Conservation (phyloP, 208 protist genomes). For the Zelonia costaricensis region DNA sequence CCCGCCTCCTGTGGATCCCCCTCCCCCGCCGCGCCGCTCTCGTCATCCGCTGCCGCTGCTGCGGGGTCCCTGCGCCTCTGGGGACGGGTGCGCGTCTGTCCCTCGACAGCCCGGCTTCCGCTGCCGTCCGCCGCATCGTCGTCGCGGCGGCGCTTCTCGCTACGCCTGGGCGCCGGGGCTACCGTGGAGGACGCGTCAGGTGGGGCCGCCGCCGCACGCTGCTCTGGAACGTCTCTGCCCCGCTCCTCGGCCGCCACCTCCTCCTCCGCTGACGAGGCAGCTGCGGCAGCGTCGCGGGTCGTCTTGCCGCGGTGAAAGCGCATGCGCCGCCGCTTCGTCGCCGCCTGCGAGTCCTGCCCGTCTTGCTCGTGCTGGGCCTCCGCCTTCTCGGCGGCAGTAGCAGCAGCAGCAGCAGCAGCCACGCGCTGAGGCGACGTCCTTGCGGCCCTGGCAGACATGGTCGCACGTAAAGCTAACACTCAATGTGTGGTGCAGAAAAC, state of each 20-base stretch:
- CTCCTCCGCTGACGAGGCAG: background rate
- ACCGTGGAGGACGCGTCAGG: background rate
- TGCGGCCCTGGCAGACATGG: too few species aligned
- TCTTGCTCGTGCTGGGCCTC: too few species aligned
- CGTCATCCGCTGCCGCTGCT: too few species aligned
- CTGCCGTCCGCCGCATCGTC: background rate
- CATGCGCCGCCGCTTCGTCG: conserved; percentile 40
- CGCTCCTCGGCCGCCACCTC: conserved; percentile 10
- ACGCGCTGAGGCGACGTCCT: too few species aligned
- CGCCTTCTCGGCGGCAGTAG: background rate
- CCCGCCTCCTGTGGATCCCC: too few species aligned
- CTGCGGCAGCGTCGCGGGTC: conserved; percentile 22
- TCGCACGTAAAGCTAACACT: too few species aligned
- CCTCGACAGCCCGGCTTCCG: too few species aligned
- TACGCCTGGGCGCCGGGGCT: background rate
- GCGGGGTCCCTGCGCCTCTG: too few species aligned
- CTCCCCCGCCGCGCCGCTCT: too few species aligned
- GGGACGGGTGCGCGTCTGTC: too few species aligned
- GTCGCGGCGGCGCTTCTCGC: conserved; percentile 23
- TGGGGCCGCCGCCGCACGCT: background rate
- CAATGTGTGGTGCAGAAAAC: too few species aligned
- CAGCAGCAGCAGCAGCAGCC: background rate
- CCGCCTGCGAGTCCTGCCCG: conserved; percentile 5
- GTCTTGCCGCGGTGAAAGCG: conserved; percentile 65
- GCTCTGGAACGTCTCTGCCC: background rate